Evolutionary conservation across 2,329 filamentous ascomycete genomes (phyloP), one percentile per base, ranked within the genome.

Genomic region (Verticillium zaregamsianum): DNA sequence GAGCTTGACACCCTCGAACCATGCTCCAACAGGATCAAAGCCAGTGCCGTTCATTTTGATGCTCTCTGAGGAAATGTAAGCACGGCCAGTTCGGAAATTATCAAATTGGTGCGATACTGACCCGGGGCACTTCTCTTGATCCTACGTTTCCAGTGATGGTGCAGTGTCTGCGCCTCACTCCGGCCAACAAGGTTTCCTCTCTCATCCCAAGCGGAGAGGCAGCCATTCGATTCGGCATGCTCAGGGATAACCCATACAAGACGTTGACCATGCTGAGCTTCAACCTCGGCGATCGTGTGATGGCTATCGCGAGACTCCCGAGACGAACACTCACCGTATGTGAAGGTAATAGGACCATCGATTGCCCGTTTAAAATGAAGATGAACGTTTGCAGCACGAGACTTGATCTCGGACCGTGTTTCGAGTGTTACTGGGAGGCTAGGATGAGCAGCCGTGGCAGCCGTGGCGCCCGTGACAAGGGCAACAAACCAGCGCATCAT

Each of bases 1-100:
- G 61, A 86, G 80, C 59, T 79, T 80, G n/a, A 89, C 86, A 14
- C 86, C 86, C 68, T 89, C 84, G 63, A 89, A 90, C 87, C 86
- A 90, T 1, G 86, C 83, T 0, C 86, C 86, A 68, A 71, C 71
- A 2, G 71, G 67, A 60, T 82, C 77, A 62, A 81, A 76, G 5
- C 80, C 80, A 23, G 76, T 84, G 59, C 83, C 81, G 60, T 80
- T 79, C 76, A 88, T 82, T 23, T 78, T 63, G 39, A 82, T 77
- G 56, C 69, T 55, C 7, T 55, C 65, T 32, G 66, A 55, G 52
- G 66, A 65, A 1, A 69, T 61, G 45, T 71, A 70, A 66, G 63
- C 66, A 61, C 57, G 20, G 3, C 8, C n/a, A 6, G 8, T 9
- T 52, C 23, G 20, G 45, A 25, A 23, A 12, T 5, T 28, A 5